phyloP scores from a whole-genome alignment of 73 alveolate species.

The Paraurostyla sp. region DNA sequence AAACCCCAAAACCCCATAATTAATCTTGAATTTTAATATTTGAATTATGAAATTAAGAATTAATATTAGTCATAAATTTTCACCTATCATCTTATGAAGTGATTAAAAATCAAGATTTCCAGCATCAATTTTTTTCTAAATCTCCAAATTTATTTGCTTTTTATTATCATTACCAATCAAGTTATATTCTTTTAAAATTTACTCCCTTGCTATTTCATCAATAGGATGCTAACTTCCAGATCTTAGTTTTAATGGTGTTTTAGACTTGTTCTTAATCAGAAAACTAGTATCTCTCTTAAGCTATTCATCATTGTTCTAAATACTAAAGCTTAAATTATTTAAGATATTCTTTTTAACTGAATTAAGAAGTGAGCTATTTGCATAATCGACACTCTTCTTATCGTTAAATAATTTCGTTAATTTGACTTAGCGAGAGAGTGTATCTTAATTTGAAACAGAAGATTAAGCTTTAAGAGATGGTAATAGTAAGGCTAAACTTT shows the following conservation, averaged over 20 bases:
- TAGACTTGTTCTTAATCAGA: neutral
- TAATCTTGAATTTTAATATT: too few relatives aligned
- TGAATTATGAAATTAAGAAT: neutral
- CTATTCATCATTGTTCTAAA: neutral
- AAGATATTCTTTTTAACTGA: slow-evolving; percentile 22
- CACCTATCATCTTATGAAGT: neutral
- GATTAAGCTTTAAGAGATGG: slow-evolving; percentile 37
- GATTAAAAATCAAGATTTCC: neutral
- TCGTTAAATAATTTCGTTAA: slow-evolving; percentile 15
- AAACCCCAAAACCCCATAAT: too few relatives aligned
- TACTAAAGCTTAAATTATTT: neutral
- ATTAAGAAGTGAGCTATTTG: neutral
- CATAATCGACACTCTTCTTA: slow-evolving; percentile 45
- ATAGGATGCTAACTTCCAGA: neutral
- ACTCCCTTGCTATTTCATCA: neutral
- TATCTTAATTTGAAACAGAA: neutral
- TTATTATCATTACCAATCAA: neutral
- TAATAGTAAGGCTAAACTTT: neutral
- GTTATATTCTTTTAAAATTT: neutral
- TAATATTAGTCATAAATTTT: neutral
- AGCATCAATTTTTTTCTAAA: neutral
- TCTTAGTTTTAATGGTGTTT: neutral
- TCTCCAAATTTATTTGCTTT: neutral
- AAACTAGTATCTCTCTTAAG: neutral
- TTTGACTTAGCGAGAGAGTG: slow-evolving; percentile 9